Conservation (phyloP, 2,329 filamentous ascomycete genomes). For the Penicillium sumatraense region DNA sequence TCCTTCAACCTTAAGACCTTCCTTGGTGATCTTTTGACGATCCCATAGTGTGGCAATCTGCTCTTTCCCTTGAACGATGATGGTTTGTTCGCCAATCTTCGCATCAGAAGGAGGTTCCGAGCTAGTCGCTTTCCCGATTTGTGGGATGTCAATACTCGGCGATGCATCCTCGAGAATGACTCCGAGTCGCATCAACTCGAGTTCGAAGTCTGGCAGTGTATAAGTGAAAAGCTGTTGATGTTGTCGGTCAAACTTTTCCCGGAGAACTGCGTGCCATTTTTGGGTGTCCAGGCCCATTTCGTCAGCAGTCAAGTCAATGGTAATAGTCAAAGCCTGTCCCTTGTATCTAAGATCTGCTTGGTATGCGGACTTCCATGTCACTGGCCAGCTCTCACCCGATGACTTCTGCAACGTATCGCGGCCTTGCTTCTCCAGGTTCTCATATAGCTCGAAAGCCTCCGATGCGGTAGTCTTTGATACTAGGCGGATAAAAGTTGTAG, state of each 20-base stretch:
- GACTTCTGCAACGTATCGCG: conserved; percentile 45
- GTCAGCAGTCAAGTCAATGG: conserved; percentile 37
- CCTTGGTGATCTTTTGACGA: conserved; percentile 45
- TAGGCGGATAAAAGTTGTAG: conserved; percentile 50
- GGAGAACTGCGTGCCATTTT: conserved; percentile 37
- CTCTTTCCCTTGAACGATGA: conserved; percentile 46
- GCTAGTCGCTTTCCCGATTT: conserved; percentile 33
- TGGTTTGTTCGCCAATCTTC: conserved; percentile 43
- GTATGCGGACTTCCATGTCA: conserved; percentile 40
- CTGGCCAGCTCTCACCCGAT: conserved; percentile 33
- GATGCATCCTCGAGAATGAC: conserved; percentile 51
- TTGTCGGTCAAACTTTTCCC: conserved; percentile 45
- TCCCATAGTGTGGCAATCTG: conserved; percentile 52
- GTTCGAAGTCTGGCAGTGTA: conserved; percentile 47
- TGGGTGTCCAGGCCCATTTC: conserved; percentile 38
- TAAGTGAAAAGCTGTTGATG: conserved; percentile 55
- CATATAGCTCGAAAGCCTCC: conserved; percentile 41
- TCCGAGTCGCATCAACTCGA: conserved; percentile 55
- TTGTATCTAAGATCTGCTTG: conserved; percentile 55
- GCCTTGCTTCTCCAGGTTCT: conserved; percentile 42
- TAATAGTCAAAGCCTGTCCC: conserved; percentile 50
- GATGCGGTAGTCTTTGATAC: conserved; percentile 41
- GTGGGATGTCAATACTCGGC: conserved; percentile 44
- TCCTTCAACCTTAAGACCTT: conserved; percentile 47
- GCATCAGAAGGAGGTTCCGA: conserved; percentile 41